Percentiles rank a stretch among this genome's conserved stretches.
Conservation (phyloP, 1,284 basidiomycete species). For the Pholiota adiposa region DNA sequence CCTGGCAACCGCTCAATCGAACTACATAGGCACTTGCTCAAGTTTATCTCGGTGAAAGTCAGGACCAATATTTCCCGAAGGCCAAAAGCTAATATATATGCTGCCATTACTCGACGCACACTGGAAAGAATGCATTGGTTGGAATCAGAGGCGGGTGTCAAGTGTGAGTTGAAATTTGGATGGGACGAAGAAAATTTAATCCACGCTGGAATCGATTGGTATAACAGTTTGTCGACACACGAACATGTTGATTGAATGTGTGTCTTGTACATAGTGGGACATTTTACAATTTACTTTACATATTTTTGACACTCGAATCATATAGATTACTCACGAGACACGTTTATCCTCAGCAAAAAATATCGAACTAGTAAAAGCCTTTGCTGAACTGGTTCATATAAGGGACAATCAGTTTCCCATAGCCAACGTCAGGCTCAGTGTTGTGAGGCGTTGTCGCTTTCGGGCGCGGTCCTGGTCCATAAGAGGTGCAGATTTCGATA, state of each 20-base stretch:
- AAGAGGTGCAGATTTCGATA: constrained; percentile 8
- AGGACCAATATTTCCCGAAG: too few relatives aligned
- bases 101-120: background rate
- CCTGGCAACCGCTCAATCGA: background rate
- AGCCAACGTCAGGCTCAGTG: background rate
- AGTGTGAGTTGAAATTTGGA: background rate
- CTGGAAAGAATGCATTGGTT: background rate
- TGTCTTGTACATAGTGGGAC: too few relatives aligned
- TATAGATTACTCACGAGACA: too few relatives aligned
- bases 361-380: background rate
- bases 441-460: background rate
- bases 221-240: too few relatives aligned
- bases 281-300: too few relatives aligned
- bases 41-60: background rate
- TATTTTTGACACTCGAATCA: too few relatives aligned
- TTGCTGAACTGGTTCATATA: background rate
- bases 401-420: constrained; percentile 1
- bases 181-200: background rate
- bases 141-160: background rate
- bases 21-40: background rate
- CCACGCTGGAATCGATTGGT: background rate
- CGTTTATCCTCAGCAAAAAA: too few relatives aligned
- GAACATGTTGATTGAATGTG: too few relatives aligned
- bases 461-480: constrained; percentile 4
- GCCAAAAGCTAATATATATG: background rate